Conservation (phyloP, 2,329 filamentous ascomycete species). For the Monosporascus sp. region DNA sequence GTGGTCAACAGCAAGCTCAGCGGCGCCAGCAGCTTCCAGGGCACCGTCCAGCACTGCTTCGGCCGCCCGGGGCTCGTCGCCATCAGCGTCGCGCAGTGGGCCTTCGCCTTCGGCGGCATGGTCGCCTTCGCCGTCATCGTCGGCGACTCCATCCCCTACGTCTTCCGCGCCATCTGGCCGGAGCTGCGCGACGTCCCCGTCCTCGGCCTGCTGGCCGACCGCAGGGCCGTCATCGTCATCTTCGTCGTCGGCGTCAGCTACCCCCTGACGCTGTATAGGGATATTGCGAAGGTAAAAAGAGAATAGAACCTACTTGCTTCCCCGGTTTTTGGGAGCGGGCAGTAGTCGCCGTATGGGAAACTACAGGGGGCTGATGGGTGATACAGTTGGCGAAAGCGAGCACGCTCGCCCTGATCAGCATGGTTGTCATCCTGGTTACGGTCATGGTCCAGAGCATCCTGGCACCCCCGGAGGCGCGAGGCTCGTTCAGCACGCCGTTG, state of each 20-base stretch:
- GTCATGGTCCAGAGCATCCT: conserved; percentile 78
- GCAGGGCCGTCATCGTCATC: conserved; percentile 79
- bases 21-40: conserved; percentile 89
- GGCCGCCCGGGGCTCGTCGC: conserved; percentile 82
- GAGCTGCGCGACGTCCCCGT: conserved; percentile 66
- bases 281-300: conserved; percentile 79
- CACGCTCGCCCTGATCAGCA: conserved; percentile 86
- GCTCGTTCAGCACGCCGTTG: conserved; percentile 63
- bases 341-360: too few relatives aligned
- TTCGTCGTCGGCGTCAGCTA: conserved; percentile 84
- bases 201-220: conserved; percentile 74
- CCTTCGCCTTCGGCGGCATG: conserved; percentile 98
- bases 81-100: conserved; percentile 88
- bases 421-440: conserved; percentile 83
- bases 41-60: conserved; percentile 93
- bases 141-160: conserved; percentile 91
- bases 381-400: conserved; percentile 87
- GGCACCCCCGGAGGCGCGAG: conserved; percentile 66
- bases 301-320: too few relatives aligned
- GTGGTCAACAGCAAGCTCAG: conserved; percentile 97
- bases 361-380: conserved; percentile 7
- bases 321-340: neutral
- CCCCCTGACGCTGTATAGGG: conserved; percentile 86
- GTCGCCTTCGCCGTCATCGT: conserved; percentile 97
- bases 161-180: conserved; percentile 78